These are phyloP conservation scores for Peniophora sp. DNA, from an alignment of 1,284 basidiomycete genomes.

Conservation along the genomic window DNA sequence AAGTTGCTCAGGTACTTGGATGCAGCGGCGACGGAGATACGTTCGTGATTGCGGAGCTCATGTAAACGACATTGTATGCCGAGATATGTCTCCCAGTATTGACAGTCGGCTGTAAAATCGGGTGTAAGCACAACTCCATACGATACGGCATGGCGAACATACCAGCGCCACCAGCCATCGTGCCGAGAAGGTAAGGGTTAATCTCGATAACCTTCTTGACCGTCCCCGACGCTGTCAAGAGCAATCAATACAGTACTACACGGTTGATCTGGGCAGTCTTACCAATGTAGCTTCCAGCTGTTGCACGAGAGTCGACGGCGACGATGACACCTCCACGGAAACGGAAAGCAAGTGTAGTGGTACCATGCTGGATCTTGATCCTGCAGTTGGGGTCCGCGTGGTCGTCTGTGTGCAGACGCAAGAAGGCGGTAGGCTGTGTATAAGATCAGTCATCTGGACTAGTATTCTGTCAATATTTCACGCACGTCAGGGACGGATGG, in stretches of 20 bases:
- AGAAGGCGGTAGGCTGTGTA: constrained; percentile 78
- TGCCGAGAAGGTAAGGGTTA: constrained; percentile 96
- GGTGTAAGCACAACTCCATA: constrained; percentile 2
- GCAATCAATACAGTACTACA: background rate
- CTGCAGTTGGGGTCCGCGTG: constrained; percentile 86
- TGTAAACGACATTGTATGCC: constrained; percentile 97
- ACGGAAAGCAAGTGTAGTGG: constrained; percentile 96
- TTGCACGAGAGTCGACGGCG: constrained; percentile 95
- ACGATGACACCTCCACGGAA: constrained; percentile 97
- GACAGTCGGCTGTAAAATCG: constrained; percentile 67
- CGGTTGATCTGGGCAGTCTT: constrained; percentile 17
- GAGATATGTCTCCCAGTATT: constrained; percentile 98
- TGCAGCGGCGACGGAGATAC: constrained; percentile 97
- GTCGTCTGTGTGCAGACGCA: constrained; percentile 88
- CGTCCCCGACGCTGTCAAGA: constrained; percentile 74
- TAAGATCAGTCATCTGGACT: constrained; percentile 2
- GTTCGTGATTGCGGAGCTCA: constrained; percentile 94
- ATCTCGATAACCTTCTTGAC: constrained; percentile 99
- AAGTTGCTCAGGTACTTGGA: constrained; percentile 97
- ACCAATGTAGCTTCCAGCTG: constrained; percentile 96
- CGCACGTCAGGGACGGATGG: constrained; percentile 71
- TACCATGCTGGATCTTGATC: constrained; percentile 99
- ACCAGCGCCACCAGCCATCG: constrained; percentile 98
- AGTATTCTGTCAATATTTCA: constrained; percentile 10
- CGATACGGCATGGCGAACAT: background rate